Evolutionary conservation across 768 basidiomycete species (phyloP).

Genomic region (Podaxis sp.): DNA sequence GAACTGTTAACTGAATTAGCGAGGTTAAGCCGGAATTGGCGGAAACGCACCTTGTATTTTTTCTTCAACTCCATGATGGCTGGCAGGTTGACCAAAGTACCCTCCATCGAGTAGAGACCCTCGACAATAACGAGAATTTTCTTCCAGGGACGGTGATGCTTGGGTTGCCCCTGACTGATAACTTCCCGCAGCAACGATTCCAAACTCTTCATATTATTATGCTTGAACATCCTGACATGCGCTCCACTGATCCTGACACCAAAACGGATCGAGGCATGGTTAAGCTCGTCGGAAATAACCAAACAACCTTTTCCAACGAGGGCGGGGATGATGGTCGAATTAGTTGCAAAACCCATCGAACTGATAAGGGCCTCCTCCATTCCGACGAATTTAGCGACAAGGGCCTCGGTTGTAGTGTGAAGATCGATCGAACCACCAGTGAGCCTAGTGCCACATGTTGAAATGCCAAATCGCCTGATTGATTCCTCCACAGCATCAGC

Average conservation of each 20-base stretch:
- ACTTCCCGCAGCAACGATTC: slow-evolving; percentile 82
- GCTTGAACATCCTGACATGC: slow-evolving; percentile 90
- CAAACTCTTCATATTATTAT: slow-evolving; percentile 86
- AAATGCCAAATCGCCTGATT: slow-evolving; percentile 78
- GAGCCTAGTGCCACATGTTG: slow-evolving; percentile 70
- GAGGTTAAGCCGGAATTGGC: not conserved
- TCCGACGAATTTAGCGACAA: slow-evolving; percentile 88
- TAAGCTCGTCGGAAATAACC: slow-evolving; percentile 95
- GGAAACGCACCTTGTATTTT: slow-evolving; percentile 79
- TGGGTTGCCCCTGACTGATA: slow-evolving; percentile 96
- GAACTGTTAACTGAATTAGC: slow-evolving; percentile 55
- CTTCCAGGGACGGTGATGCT: slow-evolving; percentile 99
- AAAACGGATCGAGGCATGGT: slow-evolving; percentile 93
- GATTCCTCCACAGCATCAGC: slow-evolving; percentile 90
- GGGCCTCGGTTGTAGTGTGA: slow-evolving; percentile 73
- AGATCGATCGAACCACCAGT: slow-evolving; percentile 87
- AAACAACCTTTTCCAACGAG: slow-evolving; percentile 87
- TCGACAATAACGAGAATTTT: slow-evolving; percentile 95
- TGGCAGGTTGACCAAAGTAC: slow-evolving; percentile 87
- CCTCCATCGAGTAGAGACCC: slow-evolving; percentile 98
- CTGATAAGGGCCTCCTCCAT: slow-evolving; percentile 86
- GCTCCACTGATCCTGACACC: slow-evolving; percentile 89
- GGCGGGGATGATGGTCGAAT: slow-evolving; percentile 90
- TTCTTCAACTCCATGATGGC: slow-evolving; percentile 80
- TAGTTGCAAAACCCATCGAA: slow-evolving; percentile 97